phyloP scores from a whole-genome alignment of 2,329 filamentous ascomycete species.

The Talaromyces atroroseus region DNA sequence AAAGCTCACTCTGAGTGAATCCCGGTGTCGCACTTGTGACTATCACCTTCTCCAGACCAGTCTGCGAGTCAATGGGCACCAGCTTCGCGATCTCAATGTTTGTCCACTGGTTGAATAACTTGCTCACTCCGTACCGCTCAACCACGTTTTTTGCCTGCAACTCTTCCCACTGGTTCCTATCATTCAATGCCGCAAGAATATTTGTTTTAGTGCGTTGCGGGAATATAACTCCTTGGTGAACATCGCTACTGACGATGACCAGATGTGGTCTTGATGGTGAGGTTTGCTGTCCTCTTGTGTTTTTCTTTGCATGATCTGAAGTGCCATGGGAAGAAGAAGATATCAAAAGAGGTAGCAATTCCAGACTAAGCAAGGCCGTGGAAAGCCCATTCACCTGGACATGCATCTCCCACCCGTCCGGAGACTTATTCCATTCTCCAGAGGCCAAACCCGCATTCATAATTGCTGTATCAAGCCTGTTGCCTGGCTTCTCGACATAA shows the following conservation, averaged over 20 bases:
- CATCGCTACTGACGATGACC: conserved; percentile 17
- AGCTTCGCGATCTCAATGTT: conserved; percentile 6
- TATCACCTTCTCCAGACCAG: conserved; percentile 7
- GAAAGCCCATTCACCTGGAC: conserved; percentile 49
- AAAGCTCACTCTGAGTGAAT: conserved; percentile 18
- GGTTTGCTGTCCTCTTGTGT: neutral
- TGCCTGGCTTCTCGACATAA: conserved; percentile 20
- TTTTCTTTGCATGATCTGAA: neutral
- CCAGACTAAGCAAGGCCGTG: conserved; percentile 42
- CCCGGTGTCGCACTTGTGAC: conserved; percentile 16
- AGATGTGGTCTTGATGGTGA: conserved; percentile 10
- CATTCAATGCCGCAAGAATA: conserved; percentile 12
- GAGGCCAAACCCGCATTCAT: conserved; percentile 37
- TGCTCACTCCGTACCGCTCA: conserved; percentile 12
- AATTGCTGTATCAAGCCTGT: conserved; percentile 30
- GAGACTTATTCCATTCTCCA: conserved; percentile 24
- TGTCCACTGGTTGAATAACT: conserved; percentile 10
- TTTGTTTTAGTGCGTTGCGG: conserved; percentile 15
- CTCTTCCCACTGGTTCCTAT: conserved; percentile 7
- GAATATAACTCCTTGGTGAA: conserved; percentile 14
- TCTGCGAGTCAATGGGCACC: neutral
- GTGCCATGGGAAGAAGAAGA: neutral
- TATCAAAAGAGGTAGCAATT: conserved; percentile 8
- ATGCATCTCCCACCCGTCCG: conserved; percentile 39
- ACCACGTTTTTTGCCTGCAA: conserved; percentile 4